A percentile compares a stretch with the other conserved stretches of the same genome.
Evolutionary conservation across 1,284 basidiomycete species (phyloP).

Genomic region (Ustilago bromivora): DNA sequence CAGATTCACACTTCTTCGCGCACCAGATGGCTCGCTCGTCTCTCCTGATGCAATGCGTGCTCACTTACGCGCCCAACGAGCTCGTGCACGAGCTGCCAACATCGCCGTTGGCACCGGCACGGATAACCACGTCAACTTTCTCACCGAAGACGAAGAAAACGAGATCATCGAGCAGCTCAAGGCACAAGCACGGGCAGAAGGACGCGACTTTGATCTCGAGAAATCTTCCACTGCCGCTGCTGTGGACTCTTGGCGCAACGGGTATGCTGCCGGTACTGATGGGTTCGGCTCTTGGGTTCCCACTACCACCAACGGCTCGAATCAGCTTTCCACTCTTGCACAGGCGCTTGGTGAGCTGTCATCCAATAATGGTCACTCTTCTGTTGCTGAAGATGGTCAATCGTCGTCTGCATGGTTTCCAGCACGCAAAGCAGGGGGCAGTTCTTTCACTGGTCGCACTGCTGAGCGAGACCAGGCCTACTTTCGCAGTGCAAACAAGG

Average conservation of each 20-base stretch:
- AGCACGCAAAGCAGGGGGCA: slow-evolving; percentile 21
- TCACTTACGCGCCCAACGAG: slow-evolving; percentile 60
- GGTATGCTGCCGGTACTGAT: slow-evolving; percentile 53
- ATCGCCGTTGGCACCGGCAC: slow-evolving; percentile 21
- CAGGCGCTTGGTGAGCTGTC: slow-evolving; percentile 45
- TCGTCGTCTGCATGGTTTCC: slow-evolving; percentile 26
- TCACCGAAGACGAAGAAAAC: slow-evolving; percentile 66
- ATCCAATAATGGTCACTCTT: slow-evolving; percentile 8
- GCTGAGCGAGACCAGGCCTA: slow-evolving; percentile 56
- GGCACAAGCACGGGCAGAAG: slow-evolving; percentile 46
- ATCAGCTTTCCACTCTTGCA: slow-evolving; percentile 36
- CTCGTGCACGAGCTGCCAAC: slow-evolving; percentile 57
- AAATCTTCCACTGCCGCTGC: slow-evolving; percentile 8
- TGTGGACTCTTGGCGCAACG: slow-evolving; percentile 33
- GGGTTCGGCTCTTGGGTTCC: slow-evolving; percentile 58
- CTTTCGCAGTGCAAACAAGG: slow-evolving; percentile 45
- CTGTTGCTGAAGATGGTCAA: not conserved
- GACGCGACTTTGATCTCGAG: slow-evolving; percentile 40
- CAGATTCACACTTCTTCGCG: slow-evolving; percentile 60
- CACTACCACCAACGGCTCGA: slow-evolving; percentile 8
- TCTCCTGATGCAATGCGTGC: slow-evolving; percentile 65
- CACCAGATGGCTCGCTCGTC: slow-evolving; percentile 60
- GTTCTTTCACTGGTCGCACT: slow-evolving; percentile 51
- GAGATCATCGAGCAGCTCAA: slow-evolving; percentile 64
- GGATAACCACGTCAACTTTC: slow-evolving; percentile 40